Base-by-base conservation (phyloP, 306 rosid genomes). In the Datisca glomerata region DNA sequence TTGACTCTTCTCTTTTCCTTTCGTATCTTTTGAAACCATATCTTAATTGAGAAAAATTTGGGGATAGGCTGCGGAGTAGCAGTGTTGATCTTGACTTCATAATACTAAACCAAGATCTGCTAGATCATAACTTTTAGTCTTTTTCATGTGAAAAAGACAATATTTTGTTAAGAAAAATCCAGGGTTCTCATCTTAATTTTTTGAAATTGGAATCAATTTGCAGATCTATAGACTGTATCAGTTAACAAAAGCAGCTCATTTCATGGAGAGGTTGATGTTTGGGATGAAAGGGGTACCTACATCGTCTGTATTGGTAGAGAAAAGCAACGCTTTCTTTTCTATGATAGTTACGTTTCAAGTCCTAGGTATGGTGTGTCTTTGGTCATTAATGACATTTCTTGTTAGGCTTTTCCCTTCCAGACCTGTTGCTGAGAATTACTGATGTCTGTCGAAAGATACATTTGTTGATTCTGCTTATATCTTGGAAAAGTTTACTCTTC, bases 401-500 rank as follows among this genome's bases (percentile, higher is more conserved):
- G 34, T 83, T 74, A 74, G 97, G 77, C 81, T 89, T 15, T 89
- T 89, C 55, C 97, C 97, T 53, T 80, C 97, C 31, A 70, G 95
- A 53, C 89, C 85, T 8, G 93, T 83, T 16, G 93, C 71, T 29
- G 89, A 83, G 58, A 78, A 80, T 19, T 89, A 89, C 79, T 89
- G 72, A 78, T 53, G 53, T 24, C 40, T 45, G 12, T 33, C n/a
- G n/a, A n/a, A n/a, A n/a, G n/a, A n/a, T n/a, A n/a, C n/a, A n/a
- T n/a, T n/a, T n/a, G n/a, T n/a, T n/a, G n/a, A n/a, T n/a, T n/a
- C n/a, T n/a, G n/a, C n/a, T n/a, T n/a, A n/a, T n/a, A n/a, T n/a
- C n/a, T n/a, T n/a, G n/a, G n/a, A n/a, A n/a, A n/a, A n/a, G n/a
- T n/a, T n/a, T n/a, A n/a, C n/a, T n/a, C n/a, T n/a, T n/a, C n/a